Evolutionary conservation across 305 asterid genomes (phyloP).

Genomic region (Rubia occidens): DNA sequence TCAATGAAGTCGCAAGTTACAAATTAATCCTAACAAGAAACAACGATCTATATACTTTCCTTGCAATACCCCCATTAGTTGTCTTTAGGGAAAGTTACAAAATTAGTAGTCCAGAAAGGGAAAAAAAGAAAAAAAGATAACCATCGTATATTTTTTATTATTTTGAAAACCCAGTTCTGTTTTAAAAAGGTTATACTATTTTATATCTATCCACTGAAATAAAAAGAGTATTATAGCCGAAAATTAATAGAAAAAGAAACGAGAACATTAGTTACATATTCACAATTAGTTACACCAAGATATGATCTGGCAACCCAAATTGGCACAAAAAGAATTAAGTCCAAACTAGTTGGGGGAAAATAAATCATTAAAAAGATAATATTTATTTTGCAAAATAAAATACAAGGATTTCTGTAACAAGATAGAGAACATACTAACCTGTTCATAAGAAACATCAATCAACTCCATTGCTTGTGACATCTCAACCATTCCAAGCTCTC

Average conservation of each 20-base stretch:
- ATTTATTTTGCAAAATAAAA: background rate
- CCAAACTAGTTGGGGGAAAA: background rate
- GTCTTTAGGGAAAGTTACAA: background rate
- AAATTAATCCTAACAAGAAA: background rate
- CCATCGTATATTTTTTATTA: background rate
- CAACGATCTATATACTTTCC: background rate
- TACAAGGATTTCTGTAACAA: background rate
- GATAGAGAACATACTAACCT: constrained; percentile 32
- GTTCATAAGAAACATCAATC: constrained; percentile 68
- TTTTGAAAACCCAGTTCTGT: background rate
- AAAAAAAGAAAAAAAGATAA: background rate
- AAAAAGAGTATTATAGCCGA: background rate
- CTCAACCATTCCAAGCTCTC: constrained; percentile 99
- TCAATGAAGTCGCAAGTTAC: background rate
- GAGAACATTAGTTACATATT: background rate
- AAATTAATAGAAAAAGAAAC: background rate
- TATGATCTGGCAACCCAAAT: background rate
- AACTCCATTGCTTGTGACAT: constrained; percentile 94
- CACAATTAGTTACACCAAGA: background rate
- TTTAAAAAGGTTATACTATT: background rate
- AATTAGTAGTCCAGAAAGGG: background rate
- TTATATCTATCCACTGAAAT: background rate
- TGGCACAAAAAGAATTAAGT: background rate
- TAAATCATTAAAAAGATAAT: no score
- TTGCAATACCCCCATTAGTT: background rate